Base-by-base conservation (phyloP, 768 basidiomycete genomes). In the Xanthoconium purpureum region DNA sequence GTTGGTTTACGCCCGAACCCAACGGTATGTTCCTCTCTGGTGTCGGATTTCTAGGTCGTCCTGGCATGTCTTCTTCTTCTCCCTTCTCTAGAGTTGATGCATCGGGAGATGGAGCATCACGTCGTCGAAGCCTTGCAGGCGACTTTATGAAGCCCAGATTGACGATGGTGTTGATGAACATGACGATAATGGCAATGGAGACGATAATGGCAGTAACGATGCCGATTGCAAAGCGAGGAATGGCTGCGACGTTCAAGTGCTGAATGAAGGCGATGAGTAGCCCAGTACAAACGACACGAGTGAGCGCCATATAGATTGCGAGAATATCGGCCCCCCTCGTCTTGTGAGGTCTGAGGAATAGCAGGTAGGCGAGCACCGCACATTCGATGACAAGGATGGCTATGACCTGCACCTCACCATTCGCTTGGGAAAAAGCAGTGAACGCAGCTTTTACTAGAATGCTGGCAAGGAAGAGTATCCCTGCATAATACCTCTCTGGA, bases 161-260 rank as follows among this genome's bases (percentile, higher is more conserved):
- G 71, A 84, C 72, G 43, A 84, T 60, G 43, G 85, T 73, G 64
- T 91, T 91, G 65, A 87, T 61, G 66, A 89, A 80, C 64, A 90
- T 77, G 53, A 91, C 71, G 45, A 94, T 57, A 32, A 89, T 78
- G 0, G 89, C 80, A 38, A 91, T 73, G 14, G 88, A 87, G 68
- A 84, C 88, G 37, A 93, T 77, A 33, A 88, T 82, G 13, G 85
- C 83, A 38, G 84, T 78, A 58, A 92, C 80, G 54, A 89, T 79
- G 20, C 92, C 93, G 54, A 97, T 85, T 35, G 82, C 86, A 2
- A 90, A 88, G 18, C 93, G 83, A 1, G 89, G 85, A 62, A 96
- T 96, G 39, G 93, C 78, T 17, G 77, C 73, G 35, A 94, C 78
- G 7, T 77, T 70, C 28, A 94, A 66, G 10, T 71, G 74, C 59